A percentile compares a stretch with the other conserved stretches of the same genome.
Evolutionary conservation across 23 red algal species (phyloP).

Genomic region (Agarophyton chilense): DNA sequence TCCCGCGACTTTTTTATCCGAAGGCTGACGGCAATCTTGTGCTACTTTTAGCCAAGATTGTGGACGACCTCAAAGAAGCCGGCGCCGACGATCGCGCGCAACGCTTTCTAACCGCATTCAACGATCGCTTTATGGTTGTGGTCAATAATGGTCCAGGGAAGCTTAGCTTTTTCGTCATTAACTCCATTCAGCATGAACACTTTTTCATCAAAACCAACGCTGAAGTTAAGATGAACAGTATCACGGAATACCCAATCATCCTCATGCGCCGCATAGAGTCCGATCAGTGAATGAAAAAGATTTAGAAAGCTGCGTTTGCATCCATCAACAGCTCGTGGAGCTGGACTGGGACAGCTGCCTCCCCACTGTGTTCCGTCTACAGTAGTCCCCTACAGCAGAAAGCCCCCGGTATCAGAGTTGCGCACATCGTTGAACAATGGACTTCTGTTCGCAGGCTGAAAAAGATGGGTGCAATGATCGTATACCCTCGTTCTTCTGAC

Average conservation of each 20-base stretch:
- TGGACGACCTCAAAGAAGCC: neutral
- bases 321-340: neutral
- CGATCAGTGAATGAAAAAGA: neutral
- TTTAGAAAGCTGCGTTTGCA: neutral
- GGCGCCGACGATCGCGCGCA: neutral
- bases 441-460: neutral
- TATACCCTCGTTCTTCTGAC: neutral
- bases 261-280: neutral
- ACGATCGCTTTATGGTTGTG: no score
- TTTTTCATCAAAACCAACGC: neutral
- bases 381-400: no score
- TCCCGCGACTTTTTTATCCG: neutral
- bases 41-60: neutral
- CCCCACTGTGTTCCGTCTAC: neutral
- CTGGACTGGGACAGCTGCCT: neutral
- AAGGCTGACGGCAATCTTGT: neutral
- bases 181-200: neutral
- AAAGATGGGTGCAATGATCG: neutral
- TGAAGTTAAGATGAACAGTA: neutral
- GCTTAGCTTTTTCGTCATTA: neutral
- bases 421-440: neutral
- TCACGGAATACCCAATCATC: neutral
- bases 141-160: neutral
- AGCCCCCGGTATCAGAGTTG: neutral
- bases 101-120: neutral